Evolutionary conservation across 805 yeast genomes (phyloP), one percentile per base, ranked within the genome.

Genomic region (Candida saitoana): DNA sequence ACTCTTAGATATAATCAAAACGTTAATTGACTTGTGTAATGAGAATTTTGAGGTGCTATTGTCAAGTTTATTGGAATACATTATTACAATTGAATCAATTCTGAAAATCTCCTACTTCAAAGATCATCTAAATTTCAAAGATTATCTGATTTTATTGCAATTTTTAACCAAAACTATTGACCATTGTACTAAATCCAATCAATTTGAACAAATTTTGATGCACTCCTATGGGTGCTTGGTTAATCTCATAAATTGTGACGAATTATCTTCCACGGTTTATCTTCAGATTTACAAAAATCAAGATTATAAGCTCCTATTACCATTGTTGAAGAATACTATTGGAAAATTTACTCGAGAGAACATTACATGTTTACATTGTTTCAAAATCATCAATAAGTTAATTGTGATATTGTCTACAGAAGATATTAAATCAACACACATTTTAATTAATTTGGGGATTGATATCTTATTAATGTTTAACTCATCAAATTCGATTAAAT

Each of bases 341-440:
- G 40, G 43, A 5, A 17, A 36, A 2, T 51, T 44, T 36, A 54
- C 50, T 43, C 57, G 55, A 24, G 71, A 66, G 40, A 52, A 47
- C 34, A 39, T 54, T 2, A 39, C 60, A 17, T 44, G 57, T 18
- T 48, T 60, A 2, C 39, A 47, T 5, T 41, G 58, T 2, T 52
- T 80, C 34, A 65, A 66, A 39, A 56, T 81, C 12, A 55, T 75
- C 14, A 81, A 80, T 52, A 67, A 65, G 27, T 49, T 72, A 3
- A 49, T 80, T 5, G 47, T 73, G 0, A 57, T 63, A n/a, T 53
- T 71, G 3, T 63, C 77, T 2, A 67, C 74, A 0, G 54, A 63
- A 3, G 66, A 76, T 49, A 52, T 73, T 5, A 41, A 53, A 3
- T 52, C 65, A 16, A 66, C 75, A 3, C 50, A 71, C 45, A 49